These are phyloP conservation scores for Boletus sp. DNA, from an alignment of 768 basidiomycete species.

Conservation along the genomic window DNA sequence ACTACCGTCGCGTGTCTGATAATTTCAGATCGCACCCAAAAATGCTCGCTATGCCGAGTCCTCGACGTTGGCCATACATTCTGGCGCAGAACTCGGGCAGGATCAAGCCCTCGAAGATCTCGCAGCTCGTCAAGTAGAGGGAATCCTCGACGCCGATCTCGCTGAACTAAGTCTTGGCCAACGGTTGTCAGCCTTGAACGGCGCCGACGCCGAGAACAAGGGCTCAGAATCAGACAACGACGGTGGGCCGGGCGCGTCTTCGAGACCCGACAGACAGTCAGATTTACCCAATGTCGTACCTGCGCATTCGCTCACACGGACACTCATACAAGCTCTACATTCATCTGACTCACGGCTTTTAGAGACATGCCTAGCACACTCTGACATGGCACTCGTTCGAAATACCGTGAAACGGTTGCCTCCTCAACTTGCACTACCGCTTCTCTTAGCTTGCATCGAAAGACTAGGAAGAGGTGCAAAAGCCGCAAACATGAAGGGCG, in stretches of 20 bases:
- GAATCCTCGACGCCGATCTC: conserved; percentile 75
- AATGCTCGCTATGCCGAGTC: conserved; percentile 67
- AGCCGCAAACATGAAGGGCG: conserved; percentile 70
- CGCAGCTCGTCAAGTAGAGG: conserved; percentile 52
- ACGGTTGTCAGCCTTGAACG: conserved; percentile 73
- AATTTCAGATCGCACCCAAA: conserved; percentile 43
- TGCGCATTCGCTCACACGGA: conserved; percentile 86
- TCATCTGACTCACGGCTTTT: conserved; percentile 87
- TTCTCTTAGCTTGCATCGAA: conserved; percentile 88
- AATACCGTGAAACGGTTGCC: conserved; percentile 88
- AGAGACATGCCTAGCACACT: conserved; percentile 84
- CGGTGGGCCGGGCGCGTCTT: conserved; percentile 37
- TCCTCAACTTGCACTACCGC: conserved; percentile 79
- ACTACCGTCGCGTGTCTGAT: conserved; percentile 1
- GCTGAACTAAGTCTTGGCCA: conserved; percentile 93
- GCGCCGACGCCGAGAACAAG: conserved; percentile 39
- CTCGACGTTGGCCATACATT: conserved; percentile 57
- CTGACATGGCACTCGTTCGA: conserved; percentile 74
- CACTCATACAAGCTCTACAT: conserved; percentile 94
- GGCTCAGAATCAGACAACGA: conserved; percentile 46
- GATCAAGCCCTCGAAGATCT: conserved; percentile 52
- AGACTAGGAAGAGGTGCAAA: conserved; percentile 75
- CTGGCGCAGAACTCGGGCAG: conserved; percentile 66
- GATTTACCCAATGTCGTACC: conserved; percentile 51
- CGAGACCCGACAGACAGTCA: conserved; percentile 14